Base-by-base conservation (phyloP, 495 filamentous ascomycete species). In the Neurospora terricola region DNA sequence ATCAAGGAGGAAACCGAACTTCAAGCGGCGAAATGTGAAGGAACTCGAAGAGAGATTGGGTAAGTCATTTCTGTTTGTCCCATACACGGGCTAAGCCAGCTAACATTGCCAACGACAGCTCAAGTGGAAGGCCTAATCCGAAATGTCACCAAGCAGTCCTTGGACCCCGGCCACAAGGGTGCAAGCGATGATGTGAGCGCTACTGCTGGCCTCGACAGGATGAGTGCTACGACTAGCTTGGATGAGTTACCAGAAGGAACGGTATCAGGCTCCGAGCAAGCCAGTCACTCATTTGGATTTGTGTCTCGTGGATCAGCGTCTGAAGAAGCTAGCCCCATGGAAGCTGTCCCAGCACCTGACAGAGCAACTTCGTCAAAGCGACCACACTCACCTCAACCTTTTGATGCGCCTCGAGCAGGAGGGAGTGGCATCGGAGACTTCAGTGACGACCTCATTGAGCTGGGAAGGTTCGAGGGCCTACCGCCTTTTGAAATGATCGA, bases 21-120 rank as follows among this genome's bases (percentile, higher is more conserved):
- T 92, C n/a, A 96, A 94, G 84, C 85, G 93, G 75, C 88, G 91
- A 72, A 96, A 94, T 83, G 93, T 95, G 74, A 94, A 90, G 83
- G 91, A 93, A 78, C 83, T 96, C 73, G 93, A 96, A 81, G 92
- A 92, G 69, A 85, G 93, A 72, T 82, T 96, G 77, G 91, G 92
- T 93, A 88, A 70, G 69, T 48, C 21, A 30, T 37, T 3, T 48
- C 34, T 37, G 5, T 18, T 34, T 45, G 40, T 69, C 18, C 1
- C 11, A 11, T 18, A 21, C 21, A 70, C 5, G 12, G n/a, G 5
- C 10, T 42, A 38, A 38, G 11, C n/a, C 69, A 4, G 70, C 69
- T 45, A 14, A 40, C 71, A 30, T 69, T 73, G 69, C 70, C 68
- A 9, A 59, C 71, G 5, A 54, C 69, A 86, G 84, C 83, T 43